Evolutionary conservation across 2,329 filamentous ascomycete species (phyloP), one percentile per base, ranked within the genome.

Genomic region (Aspergillus sclerotialis): DNA sequence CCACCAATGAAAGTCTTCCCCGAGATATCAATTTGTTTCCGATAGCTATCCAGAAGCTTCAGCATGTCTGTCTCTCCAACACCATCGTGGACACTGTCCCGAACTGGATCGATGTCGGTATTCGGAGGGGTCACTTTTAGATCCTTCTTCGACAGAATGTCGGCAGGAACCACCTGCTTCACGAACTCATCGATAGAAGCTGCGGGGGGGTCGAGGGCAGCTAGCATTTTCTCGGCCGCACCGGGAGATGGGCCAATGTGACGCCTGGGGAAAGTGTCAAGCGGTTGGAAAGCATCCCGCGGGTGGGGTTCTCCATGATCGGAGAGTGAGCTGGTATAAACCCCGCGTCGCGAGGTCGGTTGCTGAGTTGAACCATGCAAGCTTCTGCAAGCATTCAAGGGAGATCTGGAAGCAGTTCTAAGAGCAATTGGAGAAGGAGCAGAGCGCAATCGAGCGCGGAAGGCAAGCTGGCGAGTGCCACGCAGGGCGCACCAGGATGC

Each of bases 241-340:
- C 72, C 67, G 21, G 80, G 72, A 33, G 82, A 80, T 3, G 88
- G 88, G 1, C 89, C 89, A 64, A 95, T 94, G 64, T 95, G 90
- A 31, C 90, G 79, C 38, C 82, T 75, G 36, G 83, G 72, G 53
- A 94, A 94, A 26, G 77, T 69, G 54, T 73, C 69, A 28, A 72
- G 57, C 30, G 69, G 68, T 24, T 64, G 63, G 43, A 68, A 65
- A 28, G 63, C 43, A 36, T 67, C 60, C 29, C 51, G 49, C 13
- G 59, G 59, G 30, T 60, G 54, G 11, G 57, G 54, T 14, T 53
- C 55, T 16, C 59, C 89, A 63, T 96, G 90, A 48, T 94, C 88
- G 5, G 87, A 92, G 4, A 89, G 83, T 1, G 90, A 94, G 60
- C 84, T 94, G 56, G 84, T 88, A 61, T 95, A 86, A 13, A 98